Evolutionary conservation across 1,284 basidiomycete genomes (phyloP).

Genomic region (Naganishia sp.): DNA sequence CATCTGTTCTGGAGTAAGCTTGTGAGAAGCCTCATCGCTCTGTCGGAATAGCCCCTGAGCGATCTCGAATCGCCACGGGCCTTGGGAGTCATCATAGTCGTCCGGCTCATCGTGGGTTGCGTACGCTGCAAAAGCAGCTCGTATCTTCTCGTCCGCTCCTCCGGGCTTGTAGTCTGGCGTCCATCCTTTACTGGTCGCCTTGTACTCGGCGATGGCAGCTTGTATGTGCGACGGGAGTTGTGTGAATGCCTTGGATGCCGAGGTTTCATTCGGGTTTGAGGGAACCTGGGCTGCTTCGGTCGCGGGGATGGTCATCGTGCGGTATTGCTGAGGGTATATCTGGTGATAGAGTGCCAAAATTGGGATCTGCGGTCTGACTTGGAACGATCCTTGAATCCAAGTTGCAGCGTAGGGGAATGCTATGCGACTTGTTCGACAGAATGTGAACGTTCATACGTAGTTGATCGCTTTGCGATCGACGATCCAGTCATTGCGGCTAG

Average conservation of each 20-base stretch:
- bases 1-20: slow-evolving; percentile 44
- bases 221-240: slow-evolving; percentile 21
- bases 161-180: slow-evolving; percentile 23
- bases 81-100: slow-evolving; percentile 22
- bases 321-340: not conserved
- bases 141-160: slow-evolving; percentile 16
- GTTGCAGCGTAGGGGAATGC: not conserved
- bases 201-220: slow-evolving; percentile 9
- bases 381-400: too few relatives aligned
- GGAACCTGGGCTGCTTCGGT: slow-evolving; percentile 13
- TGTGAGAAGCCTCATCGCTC: slow-evolving; percentile 43
- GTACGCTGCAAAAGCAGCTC: slow-evolving; percentile 20
- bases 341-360: not conserved
- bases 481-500: slow-evolving; percentile 7
- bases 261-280: slow-evolving; percentile 24
- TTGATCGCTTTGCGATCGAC: slow-evolving; percentile 5
- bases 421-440: not conserved
- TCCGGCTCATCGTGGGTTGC: slow-evolving; percentile 29
- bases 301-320: not conserved
- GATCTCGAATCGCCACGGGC: slow-evolving; percentile 32
- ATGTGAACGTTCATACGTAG: not conserved
- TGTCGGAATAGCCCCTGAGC: slow-evolving; percentile 49
- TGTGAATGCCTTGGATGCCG: slow-evolving; percentile 20
- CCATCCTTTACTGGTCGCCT: slow-evolving; percentile 9
- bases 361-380: too few relatives aligned